Conservation (phyloP, 2,329 filamentous ascomycete genomes). For the Aspergillus pseudonomiae region DNA sequence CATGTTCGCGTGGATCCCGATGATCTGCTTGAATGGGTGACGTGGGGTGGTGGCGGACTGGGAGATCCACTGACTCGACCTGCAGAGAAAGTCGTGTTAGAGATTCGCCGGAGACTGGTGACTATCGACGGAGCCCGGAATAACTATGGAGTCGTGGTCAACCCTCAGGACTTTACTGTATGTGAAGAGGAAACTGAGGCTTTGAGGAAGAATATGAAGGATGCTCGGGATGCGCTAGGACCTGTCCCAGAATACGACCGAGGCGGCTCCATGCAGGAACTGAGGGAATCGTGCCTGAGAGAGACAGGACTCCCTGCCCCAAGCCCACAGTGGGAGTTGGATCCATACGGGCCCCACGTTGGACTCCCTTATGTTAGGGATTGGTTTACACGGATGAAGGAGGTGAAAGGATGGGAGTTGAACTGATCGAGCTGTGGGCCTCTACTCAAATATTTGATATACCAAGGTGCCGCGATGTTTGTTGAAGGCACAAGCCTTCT, state of each 20-base stretch:
- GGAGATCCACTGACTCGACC: slow-evolving; percentile 52
- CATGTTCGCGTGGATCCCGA: slow-evolving; percentile 50
- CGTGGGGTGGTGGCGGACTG: slow-evolving; percentile 54
- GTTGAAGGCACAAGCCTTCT: not conserved
- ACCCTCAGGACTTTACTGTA: slow-evolving; percentile 40
- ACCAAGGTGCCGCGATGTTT: not conserved
- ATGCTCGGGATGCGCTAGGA: slow-evolving; percentile 23
- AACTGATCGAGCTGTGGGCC: not conserved
- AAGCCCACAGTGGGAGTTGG: slow-evolving; percentile 47
- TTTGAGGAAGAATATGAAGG: slow-evolving; percentile 37
- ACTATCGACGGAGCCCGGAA: slow-evolving; percentile 45
- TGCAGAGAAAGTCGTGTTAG: slow-evolving; percentile 47
- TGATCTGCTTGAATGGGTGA: slow-evolving; percentile 55
- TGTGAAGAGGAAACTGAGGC: slow-evolving; percentile 38
- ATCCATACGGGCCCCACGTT: slow-evolving; percentile 51
- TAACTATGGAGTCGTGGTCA: slow-evolving; percentile 52
- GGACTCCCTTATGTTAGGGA: slow-evolving; percentile 47
- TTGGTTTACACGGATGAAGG: slow-evolving; percentile 41
- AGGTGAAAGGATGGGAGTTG: slow-evolving; percentile 17
- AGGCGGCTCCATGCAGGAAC: slow-evolving; percentile 46
- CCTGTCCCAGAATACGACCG: slow-evolving; percentile 43
- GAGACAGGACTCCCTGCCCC: slow-evolving; percentile 51
- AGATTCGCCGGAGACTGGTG: slow-evolving; percentile 51
- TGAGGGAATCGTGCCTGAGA: slow-evolving; percentile 39
- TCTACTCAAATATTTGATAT: not conserved